Evolutionary conservation across 2,329 filamentous ascomycete species (phyloP), one percentile per base, ranked within the genome.

Genomic region (Ophiocordyceps polyrhachis-furcata): DNA sequence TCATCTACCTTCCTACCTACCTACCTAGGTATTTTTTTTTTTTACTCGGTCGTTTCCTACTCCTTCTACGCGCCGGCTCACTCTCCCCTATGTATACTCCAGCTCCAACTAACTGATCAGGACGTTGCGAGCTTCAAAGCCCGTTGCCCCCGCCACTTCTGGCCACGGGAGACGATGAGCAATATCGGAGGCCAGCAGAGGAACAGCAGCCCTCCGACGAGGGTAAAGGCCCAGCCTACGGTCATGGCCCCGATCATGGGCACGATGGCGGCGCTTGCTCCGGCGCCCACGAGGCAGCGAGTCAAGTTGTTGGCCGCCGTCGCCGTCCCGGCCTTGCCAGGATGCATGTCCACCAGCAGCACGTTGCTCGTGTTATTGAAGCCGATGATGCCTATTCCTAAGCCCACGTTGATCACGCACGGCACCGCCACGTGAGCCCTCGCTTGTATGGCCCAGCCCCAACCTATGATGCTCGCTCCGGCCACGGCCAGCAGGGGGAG

Each of bases 231-330:
- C 64, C 71, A 71, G 0, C 72, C 73, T 0, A 61, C 52, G 0
- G 71, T 71, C 47, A 77, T 65, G 0, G 55, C 58, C 9, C 68
- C 49, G 11, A 72, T 66, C 64, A 79, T 64, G 12, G 68, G 68
- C 4, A 70, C 54, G 19, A 78, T 68, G 2, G 68, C 60, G 0
- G 69, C 72, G 15, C 65, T 71, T 2, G 66, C 67, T 0, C 62
- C 67, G 0, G 74, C 74, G 0, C 72, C 73, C 2, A 78, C 52
- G 3, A 73, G 54, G 45, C 74, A 79, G 5, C 74, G 56, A 1
- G 68, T 65, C 14, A 79, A 51, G 47, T 78, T 78, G 48, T 71
- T 74, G 0, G 71, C 66, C 0, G 73, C 73, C 1, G 71, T 71
- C 0, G 72, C 73, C 0, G 70, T 69, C 0, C 69, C 71, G 0